Percentiles rank a stretch among this genome's conserved stretches.
These are phyloP conservation scores for Exophiala mesophila DNA, from an alignment of 2,329 filamentous ascomycete genomes.

Conservation along the genomic window DNA sequence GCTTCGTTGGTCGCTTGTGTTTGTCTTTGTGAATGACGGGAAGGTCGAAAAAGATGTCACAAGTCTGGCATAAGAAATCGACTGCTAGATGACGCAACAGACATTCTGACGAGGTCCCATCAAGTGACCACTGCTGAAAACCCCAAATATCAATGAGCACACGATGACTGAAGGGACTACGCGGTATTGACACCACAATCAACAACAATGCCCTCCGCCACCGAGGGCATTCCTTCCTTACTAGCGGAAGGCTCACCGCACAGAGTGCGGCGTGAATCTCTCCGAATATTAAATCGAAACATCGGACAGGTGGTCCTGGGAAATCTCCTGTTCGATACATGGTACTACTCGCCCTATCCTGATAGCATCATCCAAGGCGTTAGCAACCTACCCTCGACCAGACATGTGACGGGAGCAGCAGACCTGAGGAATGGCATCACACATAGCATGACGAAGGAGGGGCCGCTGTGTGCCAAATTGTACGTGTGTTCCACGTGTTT, in stretches of 20 bases:
- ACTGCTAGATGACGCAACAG: too few relatives aligned
- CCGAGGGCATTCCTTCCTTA: constrained; percentile 12
- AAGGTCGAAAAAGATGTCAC: too few relatives aligned
- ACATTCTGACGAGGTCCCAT: too few relatives aligned
- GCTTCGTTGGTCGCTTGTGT: too few relatives aligned
- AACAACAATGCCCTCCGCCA: constrained; percentile 13
- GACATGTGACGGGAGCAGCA: constrained; percentile 24
- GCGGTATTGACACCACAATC: too few relatives aligned
- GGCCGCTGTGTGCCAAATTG: constrained; percentile 12
- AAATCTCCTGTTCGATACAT: constrained; percentile 76
- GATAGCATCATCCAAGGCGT: constrained; percentile 48
- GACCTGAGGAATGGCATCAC: constrained; percentile 25
- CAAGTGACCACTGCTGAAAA: too few relatives aligned
- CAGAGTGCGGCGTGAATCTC: constrained; percentile 18
- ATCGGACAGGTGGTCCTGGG: constrained; percentile 84
- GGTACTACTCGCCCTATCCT: constrained; percentile 87
- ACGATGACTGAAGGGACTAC: too few relatives aligned
- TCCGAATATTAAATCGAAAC: constrained; percentile 52
- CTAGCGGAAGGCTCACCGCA: constrained; percentile 24
- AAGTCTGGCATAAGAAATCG: too few relatives aligned
- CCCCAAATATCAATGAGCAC: too few relatives aligned
- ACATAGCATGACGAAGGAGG: constrained; percentile 6
- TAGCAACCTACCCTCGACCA: constrained; percentile 27
- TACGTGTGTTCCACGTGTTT: constrained; percentile 85
- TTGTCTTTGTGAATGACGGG: too few relatives aligned